Base-by-base conservation (phyloP, 345 rosid species). In the Citrus sp. region DNA sequence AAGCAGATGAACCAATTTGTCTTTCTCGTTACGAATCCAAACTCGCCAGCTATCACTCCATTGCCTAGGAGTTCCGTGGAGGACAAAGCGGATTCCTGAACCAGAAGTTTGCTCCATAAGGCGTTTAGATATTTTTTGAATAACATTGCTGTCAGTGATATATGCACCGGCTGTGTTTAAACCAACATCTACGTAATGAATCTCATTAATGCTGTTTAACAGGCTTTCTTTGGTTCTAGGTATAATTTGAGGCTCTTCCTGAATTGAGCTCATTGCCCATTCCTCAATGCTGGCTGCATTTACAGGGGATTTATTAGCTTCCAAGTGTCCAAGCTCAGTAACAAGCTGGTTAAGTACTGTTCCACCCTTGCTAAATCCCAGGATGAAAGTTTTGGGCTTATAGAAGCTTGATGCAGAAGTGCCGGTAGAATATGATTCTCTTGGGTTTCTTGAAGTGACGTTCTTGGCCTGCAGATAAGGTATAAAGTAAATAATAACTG, bases 341-440 rank as follows among this genome's bases (percentile, higher is more conserved):
- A 92, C 83, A 30, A 95, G 81, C 91, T 95, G 98, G 85, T 95
- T 95, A 51, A 93, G 80, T 77, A 90, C 97, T 58, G 92, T 88
- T 13, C 98, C 98, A 27, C 98, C 98, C 61, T 93, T 92, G 81
- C 98, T 93, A 83, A 95, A 95, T 22, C 98, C 98, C 27, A 95
- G 88, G 75, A 93, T 55, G 79, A 85, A 62, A 0, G 97, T 89
- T 74, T 77, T 92, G 0, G 94, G 92, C 49, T 46, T 78, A 49
- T 60, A 55, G 37, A 68, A 76, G 19, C 22, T 78, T 6, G 86
- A 46, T 30, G 77, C 67, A 61, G 80, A 35, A 21, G 34, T 56
- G 51, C 73, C 60, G 0, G 55, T 66, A 65, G 84, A 69, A 16
- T 70, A 65, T 5, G 74, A 40, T 32, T 85, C 77, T 60, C 73